phyloP scores from a whole-genome alignment of 441 rosid species.

The Isatis lusitanica region DNA sequence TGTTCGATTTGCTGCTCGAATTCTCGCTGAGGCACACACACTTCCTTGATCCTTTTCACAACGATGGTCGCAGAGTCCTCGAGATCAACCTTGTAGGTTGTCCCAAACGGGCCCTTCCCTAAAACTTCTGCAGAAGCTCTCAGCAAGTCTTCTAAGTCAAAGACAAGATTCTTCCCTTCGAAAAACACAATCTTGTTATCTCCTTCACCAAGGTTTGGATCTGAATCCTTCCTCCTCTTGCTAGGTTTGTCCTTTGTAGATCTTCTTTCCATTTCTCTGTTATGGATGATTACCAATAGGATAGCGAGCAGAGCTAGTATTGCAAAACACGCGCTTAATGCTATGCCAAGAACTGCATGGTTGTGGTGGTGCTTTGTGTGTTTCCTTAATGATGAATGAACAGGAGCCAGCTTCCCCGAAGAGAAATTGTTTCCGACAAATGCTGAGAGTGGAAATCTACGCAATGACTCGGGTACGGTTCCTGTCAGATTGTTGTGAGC shows the following conservation, averaged over 20 bases:
- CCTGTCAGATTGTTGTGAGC: conserved; percentile 73
- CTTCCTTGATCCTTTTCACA: conserved; percentile 89
- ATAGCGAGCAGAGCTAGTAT: conserved; percentile 45
- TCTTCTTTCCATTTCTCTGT: conserved; percentile 35
- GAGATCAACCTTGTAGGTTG: conserved; percentile 81
- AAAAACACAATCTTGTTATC: conserved; percentile 67
- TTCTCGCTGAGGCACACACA: conserved; percentile 56
- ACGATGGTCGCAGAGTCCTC: conserved; percentile 73
- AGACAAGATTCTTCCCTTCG: conserved; percentile 68
- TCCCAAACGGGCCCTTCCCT: conserved; percentile 81
- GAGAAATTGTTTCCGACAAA: conserved; percentile 66
- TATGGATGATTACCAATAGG: conserved; percentile 34
- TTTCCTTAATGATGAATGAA: conserved; percentile 47
- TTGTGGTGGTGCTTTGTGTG: conserved; percentile 44
- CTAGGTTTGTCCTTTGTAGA: conserved; percentile 45
- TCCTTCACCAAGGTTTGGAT: conserved; percentile 42
- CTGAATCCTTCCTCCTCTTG: conserved; percentile 46
- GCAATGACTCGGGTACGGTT: conserved; percentile 59
- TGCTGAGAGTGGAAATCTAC: conserved; percentile 64
- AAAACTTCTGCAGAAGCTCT: conserved; percentile 94
- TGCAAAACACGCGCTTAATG: conserved; percentile 54
- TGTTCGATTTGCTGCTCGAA: conserved; percentile 87
- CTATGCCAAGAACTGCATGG: conserved; percentile 55
- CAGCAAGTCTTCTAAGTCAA: conserved; percentile 77
- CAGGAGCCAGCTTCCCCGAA: conserved; percentile 37